Conservation (phyloP, 768 basidiomycete species). For the Agaricus subrufescens region DNA sequence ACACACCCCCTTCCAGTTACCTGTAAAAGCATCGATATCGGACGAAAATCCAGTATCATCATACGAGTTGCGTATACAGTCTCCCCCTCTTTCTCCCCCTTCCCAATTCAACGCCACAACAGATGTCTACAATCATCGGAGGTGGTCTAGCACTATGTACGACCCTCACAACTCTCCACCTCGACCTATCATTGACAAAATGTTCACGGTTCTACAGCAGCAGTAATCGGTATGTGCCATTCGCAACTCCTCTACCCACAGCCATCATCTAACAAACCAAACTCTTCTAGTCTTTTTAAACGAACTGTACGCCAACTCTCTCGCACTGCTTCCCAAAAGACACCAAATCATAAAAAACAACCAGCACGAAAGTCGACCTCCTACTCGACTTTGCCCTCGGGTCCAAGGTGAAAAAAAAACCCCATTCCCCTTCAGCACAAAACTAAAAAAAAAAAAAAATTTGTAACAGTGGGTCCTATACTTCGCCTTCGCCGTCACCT, state of each 20-base stretch:
- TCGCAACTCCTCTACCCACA: background rate
- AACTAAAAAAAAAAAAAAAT: too few relatives aligned
- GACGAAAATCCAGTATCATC: background rate
- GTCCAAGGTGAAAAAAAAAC: background rate
- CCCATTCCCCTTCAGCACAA: too few relatives aligned
- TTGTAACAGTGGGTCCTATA: conserved; percentile 4
- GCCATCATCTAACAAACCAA: background rate
- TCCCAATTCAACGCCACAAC: background rate
- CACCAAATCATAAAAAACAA: too few relatives aligned
- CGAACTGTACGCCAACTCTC: background rate
- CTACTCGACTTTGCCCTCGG: conserved; percentile 2
- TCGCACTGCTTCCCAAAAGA: background rate
- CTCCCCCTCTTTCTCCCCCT: too few relatives aligned
- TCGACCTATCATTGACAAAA: background rate
- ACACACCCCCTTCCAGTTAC: background rate
- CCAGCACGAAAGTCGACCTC: background rate
- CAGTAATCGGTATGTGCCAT: conserved; percentile 3
- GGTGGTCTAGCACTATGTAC: background rate
- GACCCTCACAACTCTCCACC: background rate
- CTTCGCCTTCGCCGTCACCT: conserved; percentile 3
- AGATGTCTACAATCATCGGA: background rate
- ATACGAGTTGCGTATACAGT: background rate
- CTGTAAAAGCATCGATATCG: background rate
- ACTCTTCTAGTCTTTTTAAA: background rate
- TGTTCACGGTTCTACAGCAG: background rate